A percentile compares a stretch with the other conserved stretches of the same genome.
Evolutionary conservation across 163 green algal genomes (phyloP).

Genomic region (Chlorella variabilis): DNA sequence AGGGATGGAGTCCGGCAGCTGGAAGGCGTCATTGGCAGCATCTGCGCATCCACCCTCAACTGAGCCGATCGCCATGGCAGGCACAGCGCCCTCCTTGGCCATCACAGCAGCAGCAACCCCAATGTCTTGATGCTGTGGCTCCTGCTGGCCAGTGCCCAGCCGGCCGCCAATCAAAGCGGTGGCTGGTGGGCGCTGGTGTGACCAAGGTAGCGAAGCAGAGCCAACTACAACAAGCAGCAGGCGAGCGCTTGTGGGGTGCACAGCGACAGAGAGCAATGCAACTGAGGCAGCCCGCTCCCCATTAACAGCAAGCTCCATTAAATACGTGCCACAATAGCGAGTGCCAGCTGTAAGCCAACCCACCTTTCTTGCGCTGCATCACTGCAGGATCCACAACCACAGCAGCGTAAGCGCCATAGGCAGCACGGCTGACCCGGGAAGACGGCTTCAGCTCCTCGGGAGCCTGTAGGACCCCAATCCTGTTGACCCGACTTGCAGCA

Average conservation of each 20-base stretch:
- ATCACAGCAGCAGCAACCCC: no score
- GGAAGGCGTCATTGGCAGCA: not conserved
- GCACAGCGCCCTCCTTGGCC: not conserved
- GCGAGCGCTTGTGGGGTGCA: no score
- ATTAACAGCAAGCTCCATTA: no score
- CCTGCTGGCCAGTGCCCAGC: not conserved
- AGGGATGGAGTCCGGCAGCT: not conserved
- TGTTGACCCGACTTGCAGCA: not conserved
- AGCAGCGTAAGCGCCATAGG: not conserved
- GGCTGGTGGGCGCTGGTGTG: constrained; percentile 21
- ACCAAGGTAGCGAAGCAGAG: constrained; percentile 14
- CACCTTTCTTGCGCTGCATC: constrained; percentile 27
- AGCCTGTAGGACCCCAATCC: not conserved
- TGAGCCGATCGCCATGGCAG: not conserved
- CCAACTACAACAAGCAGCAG: constrained; percentile 9
- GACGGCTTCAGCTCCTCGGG: constrained; percentile 1
- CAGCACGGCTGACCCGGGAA: not conserved
- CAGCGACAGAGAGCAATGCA: no score
- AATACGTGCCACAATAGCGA: no score
- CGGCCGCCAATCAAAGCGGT: constrained; percentile 1
- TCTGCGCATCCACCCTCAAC: not conserved
- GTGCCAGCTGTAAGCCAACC: no score
- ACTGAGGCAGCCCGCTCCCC: no score
- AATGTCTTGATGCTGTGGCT: no score
- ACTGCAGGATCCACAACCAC: constrained; percentile 22